Percentiles rank a stretch among this genome's conserved stretches.
phyloP scores from a whole-genome alignment of 305 asterid species.

The Lippia alba region DNA sequence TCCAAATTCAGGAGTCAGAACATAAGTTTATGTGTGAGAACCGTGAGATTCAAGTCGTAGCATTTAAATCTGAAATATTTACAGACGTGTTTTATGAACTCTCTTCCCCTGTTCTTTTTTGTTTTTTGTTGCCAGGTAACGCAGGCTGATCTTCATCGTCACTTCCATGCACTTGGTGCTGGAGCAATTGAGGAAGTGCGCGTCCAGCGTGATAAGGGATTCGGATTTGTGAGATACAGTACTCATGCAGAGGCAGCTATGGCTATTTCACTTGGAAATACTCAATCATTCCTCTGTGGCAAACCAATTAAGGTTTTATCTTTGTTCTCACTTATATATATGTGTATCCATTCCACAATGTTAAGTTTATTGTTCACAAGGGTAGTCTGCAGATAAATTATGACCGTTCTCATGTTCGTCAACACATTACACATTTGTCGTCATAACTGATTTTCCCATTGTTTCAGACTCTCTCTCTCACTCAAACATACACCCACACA shows the following conservation, averaged over 20 bases:
- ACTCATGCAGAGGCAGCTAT: slow-evolving; percentile 87
- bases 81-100: not conserved
- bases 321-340: slow-evolving; percentile 5
- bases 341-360: not conserved
- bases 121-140: slow-evolving; percentile 56
- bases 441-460: not conserved
- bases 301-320: slow-evolving; percentile 76
- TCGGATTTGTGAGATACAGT: slow-evolving; percentile 89
- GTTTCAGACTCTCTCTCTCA: not conserved
- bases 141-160: slow-evolving; percentile 83
- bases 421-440: not conserved
- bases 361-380: not conserved
- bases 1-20: not conserved
- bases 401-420: not conserved
- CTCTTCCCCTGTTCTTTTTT: slow-evolving; percentile 2
- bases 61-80: not conserved
- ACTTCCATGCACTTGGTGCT: slow-evolving; percentile 85
- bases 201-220: slow-evolving; percentile 91
- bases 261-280: slow-evolving; percentile 84
- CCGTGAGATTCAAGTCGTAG: slow-evolving; percentile 2
- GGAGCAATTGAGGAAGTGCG: slow-evolving; percentile 92
- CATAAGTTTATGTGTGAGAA: not conserved
- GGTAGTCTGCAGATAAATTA: not conserved
- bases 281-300: slow-evolving; percentile 67
- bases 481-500: too few species aligned